Percentiles rank a stretch among this genome's conserved stretches.
phyloP scores from a whole-genome alignment of 1,284 basidiomycete species.

The Cryptococcus jaspeensis region DNA sequence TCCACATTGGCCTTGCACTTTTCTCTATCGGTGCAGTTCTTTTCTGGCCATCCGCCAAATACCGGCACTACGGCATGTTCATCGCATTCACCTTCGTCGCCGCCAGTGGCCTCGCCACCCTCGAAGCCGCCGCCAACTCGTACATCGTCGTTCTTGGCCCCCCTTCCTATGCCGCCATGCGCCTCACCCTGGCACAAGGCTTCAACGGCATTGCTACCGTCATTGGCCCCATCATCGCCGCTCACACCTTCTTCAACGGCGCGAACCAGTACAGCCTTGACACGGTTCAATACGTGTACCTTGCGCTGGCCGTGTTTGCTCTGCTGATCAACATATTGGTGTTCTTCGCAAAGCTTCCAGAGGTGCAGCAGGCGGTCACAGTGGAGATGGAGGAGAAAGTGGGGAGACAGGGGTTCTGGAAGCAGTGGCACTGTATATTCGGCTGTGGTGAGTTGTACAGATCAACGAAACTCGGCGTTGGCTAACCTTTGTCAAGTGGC shows the following conservation, averaged over 20 bases:
- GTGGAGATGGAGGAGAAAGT: conserved; percentile 19
- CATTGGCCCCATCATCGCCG: conserved; percentile 34
- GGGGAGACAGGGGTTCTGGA: conserved; percentile 25
- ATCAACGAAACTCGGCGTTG: background rate
- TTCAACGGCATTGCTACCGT: conserved; percentile 44
- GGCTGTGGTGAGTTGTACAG: conserved; percentile 28
- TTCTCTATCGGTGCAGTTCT: conserved; percentile 30
- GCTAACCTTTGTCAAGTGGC: background rate
- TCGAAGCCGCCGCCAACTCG: conserved; percentile 38
- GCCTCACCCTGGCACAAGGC: conserved; percentile 34
- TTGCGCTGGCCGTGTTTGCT: conserved; percentile 30
- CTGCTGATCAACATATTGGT: conserved; percentile 12
- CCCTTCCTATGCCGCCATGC: conserved; percentile 28
- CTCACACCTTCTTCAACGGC: conserved; percentile 38
- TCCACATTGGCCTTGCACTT: conserved; percentile 35
- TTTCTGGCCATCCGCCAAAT: conserved; percentile 40
- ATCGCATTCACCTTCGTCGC: conserved; percentile 38
- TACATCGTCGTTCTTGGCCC: conserved; percentile 39
- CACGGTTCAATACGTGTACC: conserved; percentile 43
- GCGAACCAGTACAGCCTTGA: conserved; percentile 22
- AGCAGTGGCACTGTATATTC: conserved; percentile 30
- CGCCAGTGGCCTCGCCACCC: conserved; percentile 33
- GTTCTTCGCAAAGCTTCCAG: conserved; percentile 34
- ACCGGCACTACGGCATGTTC: conserved; percentile 21
- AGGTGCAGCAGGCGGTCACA: conserved; percentile 32